Conservation (phyloP, 2,329 filamentous ascomycete species). For the Aspergillus luchuensis region DNA sequence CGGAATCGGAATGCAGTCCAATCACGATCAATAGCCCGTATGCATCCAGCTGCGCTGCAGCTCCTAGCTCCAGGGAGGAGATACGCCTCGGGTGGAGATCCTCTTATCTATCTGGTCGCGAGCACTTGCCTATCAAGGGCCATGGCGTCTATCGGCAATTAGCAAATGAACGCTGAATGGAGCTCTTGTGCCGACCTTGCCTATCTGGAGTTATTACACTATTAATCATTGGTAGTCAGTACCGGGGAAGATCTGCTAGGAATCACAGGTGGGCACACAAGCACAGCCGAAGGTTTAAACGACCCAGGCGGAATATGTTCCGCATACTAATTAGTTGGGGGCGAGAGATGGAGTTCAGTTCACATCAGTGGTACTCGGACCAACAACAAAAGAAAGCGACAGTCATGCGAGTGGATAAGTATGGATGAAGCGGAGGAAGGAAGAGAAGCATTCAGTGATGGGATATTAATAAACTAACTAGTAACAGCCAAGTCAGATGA, state of each 20-base stretch:
- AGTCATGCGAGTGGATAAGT: background rate
- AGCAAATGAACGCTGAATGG: background rate
- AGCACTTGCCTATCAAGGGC: constrained; percentile 4
- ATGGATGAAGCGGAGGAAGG: background rate
- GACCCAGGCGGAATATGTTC: background rate
- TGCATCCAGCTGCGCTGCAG: background rate
- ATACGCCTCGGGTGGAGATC: constrained; percentile 3
- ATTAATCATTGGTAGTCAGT: too few species aligned
- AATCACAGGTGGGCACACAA: background rate
- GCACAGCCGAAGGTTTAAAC: background rate
- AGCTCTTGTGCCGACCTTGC: too few species aligned
- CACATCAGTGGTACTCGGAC: background rate
- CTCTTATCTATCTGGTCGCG: constrained; percentile 3
- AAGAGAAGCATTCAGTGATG: background rate
- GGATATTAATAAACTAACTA: background rate
- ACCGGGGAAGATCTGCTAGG: background rate
- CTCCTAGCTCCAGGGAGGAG: background rate
- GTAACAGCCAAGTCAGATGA: background rate
- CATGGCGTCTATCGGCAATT: background rate
- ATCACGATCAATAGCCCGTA: background rate
- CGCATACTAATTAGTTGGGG: background rate
- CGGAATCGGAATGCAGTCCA: constrained; percentile 1
- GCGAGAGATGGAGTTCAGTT: background rate
- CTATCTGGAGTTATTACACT: too few species aligned
- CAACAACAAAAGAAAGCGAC: background rate